Conservation (phyloP, 2,329 filamentous ascomycete genomes). For the Calcarisporium arbuscula region DNA sequence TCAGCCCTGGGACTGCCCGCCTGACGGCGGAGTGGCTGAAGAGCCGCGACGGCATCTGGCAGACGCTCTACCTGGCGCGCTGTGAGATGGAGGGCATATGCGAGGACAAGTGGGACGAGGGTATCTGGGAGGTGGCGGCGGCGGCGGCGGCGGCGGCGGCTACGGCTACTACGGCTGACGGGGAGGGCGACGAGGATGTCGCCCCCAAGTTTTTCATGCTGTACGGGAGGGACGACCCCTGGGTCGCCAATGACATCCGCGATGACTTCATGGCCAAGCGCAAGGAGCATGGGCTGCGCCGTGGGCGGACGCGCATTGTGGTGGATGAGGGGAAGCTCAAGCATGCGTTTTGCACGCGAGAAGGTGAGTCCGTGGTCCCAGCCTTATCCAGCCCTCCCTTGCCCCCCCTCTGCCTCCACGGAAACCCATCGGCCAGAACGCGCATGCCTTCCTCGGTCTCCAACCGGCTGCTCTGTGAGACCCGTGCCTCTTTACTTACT, state of each 20-base stretch:
- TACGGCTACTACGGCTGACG: not conserved
- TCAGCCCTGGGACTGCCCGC: conserved; percentile 41
- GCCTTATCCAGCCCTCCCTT: not conserved
- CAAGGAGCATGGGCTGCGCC: conserved; percentile 21
- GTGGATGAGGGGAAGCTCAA: conserved; percentile 51
- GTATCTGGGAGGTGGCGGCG: conserved; percentile 44
- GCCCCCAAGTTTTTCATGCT: conserved; percentile 50
- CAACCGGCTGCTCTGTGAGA: too few relatives aligned
- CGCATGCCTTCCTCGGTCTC: too few relatives aligned
- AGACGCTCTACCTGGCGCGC: conserved; percentile 52
- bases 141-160: conserved; percentile 8
- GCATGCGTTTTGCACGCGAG: conserved; percentile 52
- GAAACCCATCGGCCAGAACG: too few relatives aligned
- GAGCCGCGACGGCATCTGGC: conserved; percentile 51
- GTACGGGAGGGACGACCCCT: conserved; percentile 55
- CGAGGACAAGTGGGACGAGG: conserved; percentile 53
- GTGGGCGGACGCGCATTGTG: conserved; percentile 39
- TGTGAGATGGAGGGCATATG: conserved; percentile 55
- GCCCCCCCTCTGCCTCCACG: too few relatives aligned
- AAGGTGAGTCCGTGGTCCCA: conserved; percentile 22
- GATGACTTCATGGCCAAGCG: conserved; percentile 48
- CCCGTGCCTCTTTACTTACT: too few relatives aligned
- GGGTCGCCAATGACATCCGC: conserved; percentile 51
- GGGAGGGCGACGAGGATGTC: conserved; percentile 3
- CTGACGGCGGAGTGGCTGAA: conserved; percentile 49